Evolutionary conservation across 768 basidiomycete species (phyloP), one percentile per base, ranked within the genome.

Genomic region (Termitomyces sp.): DNA sequence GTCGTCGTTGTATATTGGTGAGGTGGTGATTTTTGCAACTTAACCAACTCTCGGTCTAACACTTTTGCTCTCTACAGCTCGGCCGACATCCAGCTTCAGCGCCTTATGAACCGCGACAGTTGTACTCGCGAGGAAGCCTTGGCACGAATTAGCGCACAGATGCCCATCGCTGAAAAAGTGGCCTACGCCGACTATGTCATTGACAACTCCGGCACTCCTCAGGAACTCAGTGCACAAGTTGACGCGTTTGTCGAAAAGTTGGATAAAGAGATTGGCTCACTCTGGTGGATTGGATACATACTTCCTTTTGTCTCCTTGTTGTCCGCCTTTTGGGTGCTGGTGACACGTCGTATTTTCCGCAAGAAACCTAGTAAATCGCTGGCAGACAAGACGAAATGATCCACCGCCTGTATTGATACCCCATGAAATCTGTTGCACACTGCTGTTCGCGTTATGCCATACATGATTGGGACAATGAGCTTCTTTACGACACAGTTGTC

Each of bases 1-100:
- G 85, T 98, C 23, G 78, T 94, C 3, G 86, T 99, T 10, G 94
- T 97, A 5, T 95, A 93, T 67, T 97, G 94, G 96, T 97, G 53
- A 49, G 81, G 47, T 51, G 40, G 47, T 46, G 37, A 48, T 55
- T 21, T 39, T 35, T 42, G 32, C 21, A 21, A 3, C 21, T 40
- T n/a, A 23, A 23, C 16, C n/a, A 19, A 43, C 23, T 23, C 32
- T 16, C 21, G 34, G 19, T 41, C 48, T 57, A 28, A 44, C 14
- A 30, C 25, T 47, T 42, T 41, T 17, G 3, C 16, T 5, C 25
- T 27, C 30, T 43, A 21, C 45, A 62, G 61, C 55, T 62, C 61
- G n/a, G 42, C 85, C 2, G 85, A 89, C 52, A 75, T 94, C 0
- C 96, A 99, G 65, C 80, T 96, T 1, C 82, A 85, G 50, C 84